A percentile compares a stretch with the other conserved stretches of the same genome.
These are phyloP conservation scores for Colletotrichum trifolii DNA, from an alignment of 2,329 filamentous ascomycete genomes.

Conservation along the genomic window DNA sequence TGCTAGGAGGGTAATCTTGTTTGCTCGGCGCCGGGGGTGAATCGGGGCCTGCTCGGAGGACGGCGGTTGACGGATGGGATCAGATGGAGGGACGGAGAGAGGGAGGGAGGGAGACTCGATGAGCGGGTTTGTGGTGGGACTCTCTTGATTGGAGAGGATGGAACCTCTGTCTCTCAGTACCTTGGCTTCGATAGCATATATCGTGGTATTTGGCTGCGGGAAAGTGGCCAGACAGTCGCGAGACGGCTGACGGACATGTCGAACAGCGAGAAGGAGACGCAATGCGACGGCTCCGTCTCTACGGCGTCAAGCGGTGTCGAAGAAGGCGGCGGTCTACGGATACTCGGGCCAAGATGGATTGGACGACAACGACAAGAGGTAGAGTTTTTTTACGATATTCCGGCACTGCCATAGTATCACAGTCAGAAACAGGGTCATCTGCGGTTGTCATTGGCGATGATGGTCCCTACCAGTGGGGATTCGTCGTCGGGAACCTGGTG, in stretches of 20 bases:
- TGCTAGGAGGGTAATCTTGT: constrained; percentile 2
- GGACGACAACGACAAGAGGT: not conserved
- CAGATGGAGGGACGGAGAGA: not conserved
- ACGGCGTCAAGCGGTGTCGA: not conserved
- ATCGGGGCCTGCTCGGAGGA: not conserved
- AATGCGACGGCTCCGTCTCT: not conserved
- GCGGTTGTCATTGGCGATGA: constrained; percentile 10
- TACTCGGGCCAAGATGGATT: constrained; percentile 14
- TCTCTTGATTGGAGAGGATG: not conserved
- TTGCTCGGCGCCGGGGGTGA: not conserved
- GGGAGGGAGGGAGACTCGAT: not conserved
- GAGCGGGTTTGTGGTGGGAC: constrained; percentile 4
- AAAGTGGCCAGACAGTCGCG: not conserved
- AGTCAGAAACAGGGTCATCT: not conserved
- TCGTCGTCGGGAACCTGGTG: constrained; percentile 8
- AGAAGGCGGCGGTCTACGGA: not conserved
- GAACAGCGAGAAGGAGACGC: not conserved
- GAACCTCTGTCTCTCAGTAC: not conserved
- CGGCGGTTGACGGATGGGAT: too few relatives aligned
- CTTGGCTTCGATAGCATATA: constrained; percentile 14
- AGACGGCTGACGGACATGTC: not conserved
- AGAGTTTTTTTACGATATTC: not conserved
- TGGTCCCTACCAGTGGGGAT: constrained; percentile 10
- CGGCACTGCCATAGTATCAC: not conserved
- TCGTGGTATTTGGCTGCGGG: not conserved